A percentile compares a stretch with the other conserved stretches of the same genome.
Evolutionary conservation across 345 rosid genomes (phyloP).

Genomic region (Limnanthes douglasii): DNA sequence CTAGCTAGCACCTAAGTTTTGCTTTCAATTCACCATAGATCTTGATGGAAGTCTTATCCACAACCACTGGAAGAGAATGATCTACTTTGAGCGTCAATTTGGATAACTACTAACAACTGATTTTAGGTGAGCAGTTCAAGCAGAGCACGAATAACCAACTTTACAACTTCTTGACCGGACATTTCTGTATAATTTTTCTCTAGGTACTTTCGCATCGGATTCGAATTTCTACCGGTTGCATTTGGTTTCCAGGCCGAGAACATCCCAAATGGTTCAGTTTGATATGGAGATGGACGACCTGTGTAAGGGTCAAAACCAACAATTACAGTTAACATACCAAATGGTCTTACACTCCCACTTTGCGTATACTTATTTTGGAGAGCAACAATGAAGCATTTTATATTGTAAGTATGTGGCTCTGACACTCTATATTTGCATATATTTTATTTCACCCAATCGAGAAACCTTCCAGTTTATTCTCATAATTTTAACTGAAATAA

Average conservation of each 20-base stretch:
- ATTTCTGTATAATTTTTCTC: slow-evolving; percentile 86
- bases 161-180: slow-evolving; percentile 73
- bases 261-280: slow-evolving; percentile 92
- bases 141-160: slow-evolving; percentile 76
- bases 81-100: too few species aligned
- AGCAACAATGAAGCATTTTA: slow-evolving; percentile 82
- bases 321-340: slow-evolving; percentile 61
- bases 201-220: slow-evolving; percentile 72
- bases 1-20: too few species aligned
- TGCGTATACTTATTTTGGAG: slow-evolving; percentile 91
- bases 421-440: slow-evolving; percentile 64
- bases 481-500: too few species aligned
- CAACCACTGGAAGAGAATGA: too few species aligned
- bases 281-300: slow-evolving; percentile 51
- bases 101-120: too few species aligned
- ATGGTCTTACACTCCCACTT: slow-evolving; percentile 84
- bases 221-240: slow-evolving; percentile 87
- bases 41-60: too few species aligned
- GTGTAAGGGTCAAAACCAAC: slow-evolving; percentile 78
- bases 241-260: slow-evolving; percentile 98
- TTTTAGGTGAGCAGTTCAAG: too few species aligned
- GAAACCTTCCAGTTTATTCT: too few species aligned
- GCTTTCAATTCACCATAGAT: too few species aligned
- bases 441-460: too few species aligned
- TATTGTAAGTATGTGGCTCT: slow-evolving; percentile 78